These are phyloP conservation scores for Arachis hypogaea DNA, from an alignment of 306 rosid species.

Conservation along the genomic window DNA sequence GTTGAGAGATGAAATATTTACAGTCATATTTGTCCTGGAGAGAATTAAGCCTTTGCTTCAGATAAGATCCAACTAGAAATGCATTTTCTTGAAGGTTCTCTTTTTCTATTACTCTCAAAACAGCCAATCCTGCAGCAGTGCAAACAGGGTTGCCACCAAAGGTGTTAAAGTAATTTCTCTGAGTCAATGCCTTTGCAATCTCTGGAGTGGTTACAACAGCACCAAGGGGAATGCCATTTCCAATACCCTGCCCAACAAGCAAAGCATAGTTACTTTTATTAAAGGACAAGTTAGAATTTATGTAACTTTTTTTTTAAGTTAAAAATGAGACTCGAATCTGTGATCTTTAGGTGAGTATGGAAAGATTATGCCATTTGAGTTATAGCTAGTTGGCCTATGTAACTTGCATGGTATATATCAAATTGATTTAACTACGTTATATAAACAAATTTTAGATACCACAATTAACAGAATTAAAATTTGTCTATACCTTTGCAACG, in stretches of 20 bases:
- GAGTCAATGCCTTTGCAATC: conserved; percentile 80
- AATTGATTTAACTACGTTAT: too few species aligned
- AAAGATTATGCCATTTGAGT: too few species aligned
- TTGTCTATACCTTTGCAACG: conserved; percentile 69
- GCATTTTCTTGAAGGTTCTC: conserved; percentile 93
- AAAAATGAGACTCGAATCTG: not conserved
- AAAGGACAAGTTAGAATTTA: not conserved
- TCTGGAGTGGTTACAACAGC: conserved; percentile 97
- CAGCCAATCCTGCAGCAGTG: conserved; percentile 93
- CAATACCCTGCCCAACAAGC: conserved; percentile 67
- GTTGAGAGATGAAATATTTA: conserved; percentile 33
- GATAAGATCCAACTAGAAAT: conserved; percentile 63
- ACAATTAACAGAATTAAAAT: too few species aligned
- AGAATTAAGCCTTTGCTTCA: conserved; percentile 67
- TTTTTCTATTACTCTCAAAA: conserved; percentile 80
- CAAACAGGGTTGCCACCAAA: conserved; percentile 95
- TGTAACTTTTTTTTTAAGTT: not conserved
- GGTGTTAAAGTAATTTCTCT: conserved; percentile 80
- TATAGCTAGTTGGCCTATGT: too few species aligned
- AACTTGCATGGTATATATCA: too few species aligned
- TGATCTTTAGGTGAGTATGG: too few species aligned
- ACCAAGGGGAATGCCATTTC: conserved; percentile 98
- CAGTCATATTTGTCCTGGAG: conserved; percentile 81
- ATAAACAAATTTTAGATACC: too few species aligned
- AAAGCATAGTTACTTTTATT: not conserved